Base-by-base conservation (phyloP, 1,284 basidiomycete species). In the Ceratobasidium sp. region DNA sequence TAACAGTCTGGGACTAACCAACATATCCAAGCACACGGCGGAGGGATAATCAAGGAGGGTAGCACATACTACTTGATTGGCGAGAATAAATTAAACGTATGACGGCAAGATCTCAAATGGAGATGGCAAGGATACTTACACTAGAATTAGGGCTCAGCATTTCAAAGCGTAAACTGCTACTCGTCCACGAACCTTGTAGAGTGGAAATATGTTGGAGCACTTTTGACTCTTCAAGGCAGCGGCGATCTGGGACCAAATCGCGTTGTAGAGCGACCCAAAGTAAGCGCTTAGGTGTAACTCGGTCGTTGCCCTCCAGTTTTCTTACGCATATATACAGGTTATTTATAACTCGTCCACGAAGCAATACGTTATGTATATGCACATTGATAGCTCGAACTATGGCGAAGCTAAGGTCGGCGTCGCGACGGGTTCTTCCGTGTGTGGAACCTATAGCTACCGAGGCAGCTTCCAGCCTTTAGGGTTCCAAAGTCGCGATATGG, bases 281-380 rank as follows among this genome's bases (percentile, higher is more conserved):
- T 78, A 57, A 9, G 61, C 38, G 13, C 28, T 23, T n/a, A 6
- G 0, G 5, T 44, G 44, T 4, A n/a, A 23, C 13, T 44, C 23
- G 5, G 13, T n/a, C 12, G 2, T 4, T 23, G 9, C 23, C 9
- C 17, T 15, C 42, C 23, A n/a, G 10, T 6, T 71, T 10, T n/a
- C 68, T 40, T 50, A 57, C 15, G 13, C n/a, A 10, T 52, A n/a
- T 26, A 40, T 12, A 13, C 52, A 79, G 78, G 76, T 79, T 44
- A 59, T 79, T 46, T 77, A 75, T 46, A 80, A 80, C 69, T 54
- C 75, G 17, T 46, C 28, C 1, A 68, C 79, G 4, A 38, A 44
- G 17, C 40, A 80, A 54, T 80, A 78, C 68, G 78, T 80, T 17
- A 74, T 80, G 79, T 80, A 78, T 56, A 80, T 80, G 79, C 79